Conservation (phyloP, 2,329 filamentous ascomycete species). For the Aspergillus pseudoviridinutans region DNA sequence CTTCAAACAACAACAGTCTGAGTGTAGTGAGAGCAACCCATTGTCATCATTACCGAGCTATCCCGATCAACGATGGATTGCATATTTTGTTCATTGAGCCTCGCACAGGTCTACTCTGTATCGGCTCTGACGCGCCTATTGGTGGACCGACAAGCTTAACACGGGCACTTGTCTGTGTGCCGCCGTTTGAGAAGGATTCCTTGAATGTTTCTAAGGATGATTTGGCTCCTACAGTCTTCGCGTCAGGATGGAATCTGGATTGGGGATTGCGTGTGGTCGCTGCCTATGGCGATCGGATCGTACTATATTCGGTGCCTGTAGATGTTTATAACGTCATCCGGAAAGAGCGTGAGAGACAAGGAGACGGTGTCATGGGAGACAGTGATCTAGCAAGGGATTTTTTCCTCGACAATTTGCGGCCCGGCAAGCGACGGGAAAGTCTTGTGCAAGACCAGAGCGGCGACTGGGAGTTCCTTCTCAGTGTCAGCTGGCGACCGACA, state of each 20-base stretch:
- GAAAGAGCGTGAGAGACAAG: slow-evolving; percentile 30
- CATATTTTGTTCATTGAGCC: slow-evolving; percentile 65
- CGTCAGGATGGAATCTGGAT: slow-evolving; percentile 52
- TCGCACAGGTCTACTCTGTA: slow-evolving; percentile 50
- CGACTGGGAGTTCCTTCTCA: slow-evolving; percentile 41
- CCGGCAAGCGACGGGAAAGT: slow-evolving; percentile 26
- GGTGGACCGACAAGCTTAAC: slow-evolving; percentile 56
- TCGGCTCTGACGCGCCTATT: slow-evolving; percentile 60
- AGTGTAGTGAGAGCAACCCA: slow-evolving; percentile 40
- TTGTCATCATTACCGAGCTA: slow-evolving; percentile 59
- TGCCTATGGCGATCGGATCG: slow-evolving; percentile 50
- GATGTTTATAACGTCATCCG: slow-evolving; percentile 49
- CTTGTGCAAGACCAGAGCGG: slow-evolving; percentile 32
- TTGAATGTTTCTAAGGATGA: slow-evolving; percentile 13
- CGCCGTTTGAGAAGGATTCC: slow-evolving; percentile 27
- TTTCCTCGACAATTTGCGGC: slow-evolving; percentile 27
- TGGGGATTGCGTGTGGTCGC: slow-evolving; percentile 58
- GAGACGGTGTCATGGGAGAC: slow-evolving; percentile 30
- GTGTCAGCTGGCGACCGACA: slow-evolving; percentile 32
- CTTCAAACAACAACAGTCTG: slow-evolving; percentile 17
- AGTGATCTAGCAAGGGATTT: slow-evolving; percentile 31
- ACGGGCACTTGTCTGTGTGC: slow-evolving; percentile 55
- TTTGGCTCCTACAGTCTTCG: slow-evolving; percentile 51
- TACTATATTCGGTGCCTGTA: slow-evolving; percentile 59
- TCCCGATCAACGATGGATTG: slow-evolving; percentile 62